Conservation (phyloP, 73 alveolate species). For the Paraurostyla sp. region DNA sequence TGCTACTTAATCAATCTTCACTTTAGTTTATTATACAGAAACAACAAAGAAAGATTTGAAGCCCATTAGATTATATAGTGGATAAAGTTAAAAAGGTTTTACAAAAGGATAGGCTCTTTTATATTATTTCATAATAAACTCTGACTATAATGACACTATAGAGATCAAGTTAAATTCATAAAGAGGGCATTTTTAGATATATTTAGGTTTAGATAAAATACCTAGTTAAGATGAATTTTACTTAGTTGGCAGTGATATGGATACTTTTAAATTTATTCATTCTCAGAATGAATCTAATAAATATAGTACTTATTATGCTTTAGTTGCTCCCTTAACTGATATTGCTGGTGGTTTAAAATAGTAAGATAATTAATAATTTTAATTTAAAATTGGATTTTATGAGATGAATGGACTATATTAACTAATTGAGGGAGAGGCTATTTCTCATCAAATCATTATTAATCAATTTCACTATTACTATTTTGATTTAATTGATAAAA, state of each 20-base stretch:
- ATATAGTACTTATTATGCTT: too few relatives aligned
- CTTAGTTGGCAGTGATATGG: not conserved
- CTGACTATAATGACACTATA: not conserved
- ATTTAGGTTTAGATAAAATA: not conserved
- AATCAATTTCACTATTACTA: too few relatives aligned
- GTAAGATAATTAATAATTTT: too few relatives aligned
- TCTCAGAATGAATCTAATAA: too few relatives aligned
- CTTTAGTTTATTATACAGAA: not conserved
- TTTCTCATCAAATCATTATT: too few relatives aligned
- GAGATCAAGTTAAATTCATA: not conserved
- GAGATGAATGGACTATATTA: too few relatives aligned
- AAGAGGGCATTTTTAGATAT: not conserved
- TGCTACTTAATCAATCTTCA: conserved; percentile 5
- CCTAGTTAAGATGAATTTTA: not conserved
- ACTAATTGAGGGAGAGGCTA: too few relatives aligned
- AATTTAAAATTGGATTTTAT: too few relatives aligned
- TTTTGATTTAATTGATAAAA: too few relatives aligned
- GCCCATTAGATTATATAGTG: not conserved
- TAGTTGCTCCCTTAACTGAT: too few relatives aligned
- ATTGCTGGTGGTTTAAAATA: too few relatives aligned
- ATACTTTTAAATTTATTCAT: too few relatives aligned
- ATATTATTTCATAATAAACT: not conserved
- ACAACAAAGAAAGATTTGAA: not conserved
- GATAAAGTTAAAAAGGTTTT: not conserved
- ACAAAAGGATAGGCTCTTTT: not conserved